Evolutionary conservation across 768 basidiomycete genomes (phyloP).

Genomic region (Russula sp.): DNA sequence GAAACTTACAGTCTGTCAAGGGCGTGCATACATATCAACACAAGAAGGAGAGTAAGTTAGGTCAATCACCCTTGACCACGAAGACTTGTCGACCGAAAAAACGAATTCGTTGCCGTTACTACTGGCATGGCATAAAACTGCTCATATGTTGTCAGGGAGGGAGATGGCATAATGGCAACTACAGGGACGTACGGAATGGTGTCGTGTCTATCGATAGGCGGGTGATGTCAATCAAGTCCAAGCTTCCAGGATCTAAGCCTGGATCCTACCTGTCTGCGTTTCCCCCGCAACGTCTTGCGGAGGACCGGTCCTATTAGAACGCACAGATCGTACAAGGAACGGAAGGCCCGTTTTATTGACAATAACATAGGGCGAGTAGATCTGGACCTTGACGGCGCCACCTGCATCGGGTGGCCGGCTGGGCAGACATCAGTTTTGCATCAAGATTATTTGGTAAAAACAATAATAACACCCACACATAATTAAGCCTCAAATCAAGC

Average conservation of each 20-base stretch:
- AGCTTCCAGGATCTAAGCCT: not conserved
- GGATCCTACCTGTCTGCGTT: constrained; percentile 47
- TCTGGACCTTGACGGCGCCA: constrained; percentile 93
- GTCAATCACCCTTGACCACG: constrained; percentile 75
- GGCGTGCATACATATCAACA: not conserved
- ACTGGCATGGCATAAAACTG: constrained; percentile 83
- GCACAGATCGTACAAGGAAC: constrained; percentile 62
- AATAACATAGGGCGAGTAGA: constrained; percentile 85
- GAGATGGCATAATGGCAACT: not conserved
- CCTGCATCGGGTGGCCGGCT: constrained; percentile 84
- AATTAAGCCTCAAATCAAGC: constrained; percentile 79
- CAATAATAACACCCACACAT: constrained; percentile 54
- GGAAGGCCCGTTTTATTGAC: constrained; percentile 90
- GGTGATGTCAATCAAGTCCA: not conserved
- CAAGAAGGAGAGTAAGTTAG: not conserved
- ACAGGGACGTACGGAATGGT: constrained; percentile 72
- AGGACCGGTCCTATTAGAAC: constrained; percentile 54
- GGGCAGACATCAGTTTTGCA: not conserved
- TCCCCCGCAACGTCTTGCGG: constrained; percentile 85
- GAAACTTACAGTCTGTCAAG: constrained; percentile 64
- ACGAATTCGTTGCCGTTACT: constrained; percentile 79
- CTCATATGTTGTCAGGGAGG: not conserved
- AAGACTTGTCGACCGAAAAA: constrained; percentile 73
- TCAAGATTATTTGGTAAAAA: not conserved
- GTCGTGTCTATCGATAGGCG: constrained; percentile 35